A percentile compares a stretch with the other conserved stretches of the same genome.
phyloP scores from a whole-genome alignment of 169 alveolate genomes.

The Plasmodium chabaudi region DNA sequence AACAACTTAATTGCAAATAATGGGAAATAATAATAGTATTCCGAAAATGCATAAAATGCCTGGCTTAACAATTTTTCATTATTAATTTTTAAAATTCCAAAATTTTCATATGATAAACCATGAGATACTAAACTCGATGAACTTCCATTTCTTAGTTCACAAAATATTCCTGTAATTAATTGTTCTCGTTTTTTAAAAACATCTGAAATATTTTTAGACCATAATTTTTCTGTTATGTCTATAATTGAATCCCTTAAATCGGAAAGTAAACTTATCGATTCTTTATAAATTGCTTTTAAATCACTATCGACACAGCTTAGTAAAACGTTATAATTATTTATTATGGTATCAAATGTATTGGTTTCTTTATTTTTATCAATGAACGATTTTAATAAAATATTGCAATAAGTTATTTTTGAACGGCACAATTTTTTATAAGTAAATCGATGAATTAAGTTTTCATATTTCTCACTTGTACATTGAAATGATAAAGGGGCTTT shows the following conservation, averaged over 20 bases:
- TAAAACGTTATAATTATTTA: slow-evolving; percentile 23
- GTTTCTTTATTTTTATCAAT: slow-evolving; percentile 34
- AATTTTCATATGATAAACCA: slow-evolving; percentile 50
- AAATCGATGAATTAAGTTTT: slow-evolving; percentile 36
- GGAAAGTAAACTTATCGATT: slow-evolving; percentile 23
- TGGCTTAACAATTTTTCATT: slow-evolving; percentile 31
- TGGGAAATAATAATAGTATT: slow-evolving; percentile 59
- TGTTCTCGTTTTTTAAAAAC: slow-evolving; percentile 71
- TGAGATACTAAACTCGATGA: slow-evolving; percentile 18
- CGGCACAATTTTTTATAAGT: slow-evolving; percentile 62
- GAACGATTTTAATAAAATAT: slow-evolving; percentile 51
- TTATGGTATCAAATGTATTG: slow-evolving; percentile 40
- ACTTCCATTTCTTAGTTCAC: slow-evolving; percentile 68
- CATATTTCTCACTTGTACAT: slow-evolving; percentile 59
- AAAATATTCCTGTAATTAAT: slow-evolving; percentile 43
- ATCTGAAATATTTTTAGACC: slow-evolving; percentile 48
- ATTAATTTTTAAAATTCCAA: slow-evolving; percentile 47
- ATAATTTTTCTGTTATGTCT: slow-evolving; percentile 36
- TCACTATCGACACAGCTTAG: slow-evolving; percentile 54
- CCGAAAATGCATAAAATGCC: slow-evolving; percentile 60
- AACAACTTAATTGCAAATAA: slow-evolving; percentile 16
- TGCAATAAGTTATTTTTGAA: slow-evolving; percentile 47
- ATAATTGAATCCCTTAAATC: slow-evolving; percentile 36
- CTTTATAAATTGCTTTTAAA: slow-evolving; percentile 35
- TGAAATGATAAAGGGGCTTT: slow-evolving; percentile 37